phyloP scores from a whole-genome alignment of 768 basidiomycete species.

The Tricholoma hemisulphureum region DNA sequence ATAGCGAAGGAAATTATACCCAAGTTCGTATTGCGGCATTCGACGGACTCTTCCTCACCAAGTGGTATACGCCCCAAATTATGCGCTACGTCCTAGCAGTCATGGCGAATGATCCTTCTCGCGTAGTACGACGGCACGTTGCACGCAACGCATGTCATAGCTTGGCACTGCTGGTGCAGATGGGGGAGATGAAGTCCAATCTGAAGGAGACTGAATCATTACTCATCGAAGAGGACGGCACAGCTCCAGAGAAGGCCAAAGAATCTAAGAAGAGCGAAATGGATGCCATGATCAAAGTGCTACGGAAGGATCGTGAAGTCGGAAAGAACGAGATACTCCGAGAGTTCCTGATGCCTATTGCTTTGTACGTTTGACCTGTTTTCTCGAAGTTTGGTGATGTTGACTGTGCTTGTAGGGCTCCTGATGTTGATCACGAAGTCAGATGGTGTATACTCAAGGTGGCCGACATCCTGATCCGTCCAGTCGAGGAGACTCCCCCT shows the following conservation, averaged over 20 bases:
- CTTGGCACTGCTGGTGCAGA: slow-evolving; percentile 77
- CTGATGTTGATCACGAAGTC: slow-evolving; percentile 82
- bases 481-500: slow-evolving; percentile 79
- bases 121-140: slow-evolving; percentile 80
- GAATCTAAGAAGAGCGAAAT: slow-evolving; percentile 81
- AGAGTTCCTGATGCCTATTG: slow-evolving; percentile 78
- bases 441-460: slow-evolving; percentile 91
- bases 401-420: slow-evolving; percentile 45
- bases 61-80: slow-evolving; percentile 82
- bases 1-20: slow-evolving; percentile 89
- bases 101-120: slow-evolving; percentile 82
- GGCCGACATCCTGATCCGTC: slow-evolving; percentile 83
- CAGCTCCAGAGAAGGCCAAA: slow-evolving; percentile 63
- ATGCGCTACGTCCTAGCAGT: slow-evolving; percentile 88
- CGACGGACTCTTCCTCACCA: slow-evolving; percentile 86
- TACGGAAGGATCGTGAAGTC: slow-evolving; percentile 85
- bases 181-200: slow-evolving; percentile 85
- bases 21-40: slow-evolving; percentile 92
- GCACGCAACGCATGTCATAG: slow-evolving; percentile 84
- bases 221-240: slow-evolving; percentile 85
- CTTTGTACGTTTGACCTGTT: slow-evolving; percentile 53
- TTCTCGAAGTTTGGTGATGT: slow-evolving; percentile 23
- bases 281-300: slow-evolving; percentile 80
- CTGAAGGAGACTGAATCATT: slow-evolving; percentile 74
- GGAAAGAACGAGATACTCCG: slow-evolving; percentile 77